These are phyloP conservation scores for Aphanoascus verrucosus DNA, from an alignment of 2,329 filamentous ascomycete genomes.

Conservation along the genomic window DNA sequence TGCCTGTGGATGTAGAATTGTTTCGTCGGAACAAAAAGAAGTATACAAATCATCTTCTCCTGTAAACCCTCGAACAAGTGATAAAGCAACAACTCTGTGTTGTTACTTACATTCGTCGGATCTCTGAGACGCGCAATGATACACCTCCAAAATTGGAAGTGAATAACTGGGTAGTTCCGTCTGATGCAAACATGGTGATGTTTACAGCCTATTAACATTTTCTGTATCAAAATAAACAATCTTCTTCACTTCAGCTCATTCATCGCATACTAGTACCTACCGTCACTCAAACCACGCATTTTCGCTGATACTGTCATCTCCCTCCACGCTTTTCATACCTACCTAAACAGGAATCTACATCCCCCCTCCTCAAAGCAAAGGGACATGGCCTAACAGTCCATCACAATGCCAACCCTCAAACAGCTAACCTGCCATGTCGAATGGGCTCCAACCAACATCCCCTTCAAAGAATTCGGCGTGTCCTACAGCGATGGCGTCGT, in stretches of 20 bases:
- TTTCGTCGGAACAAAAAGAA: no score
- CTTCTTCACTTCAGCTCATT: neutral
- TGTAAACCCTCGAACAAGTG: neutral
- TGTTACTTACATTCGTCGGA: neutral
- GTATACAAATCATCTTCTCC: no score
- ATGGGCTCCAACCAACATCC: constrained; percentile 33
- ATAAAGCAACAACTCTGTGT: neutral
- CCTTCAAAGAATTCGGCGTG: constrained; percentile 42
- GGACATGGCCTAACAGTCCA: neutral
- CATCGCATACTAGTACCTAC: neutral
- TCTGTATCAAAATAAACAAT: neutral
- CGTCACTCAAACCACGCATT: neutral
- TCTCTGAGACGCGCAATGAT: no score
- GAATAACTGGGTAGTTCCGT: neutral
- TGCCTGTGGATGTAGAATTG: no score
- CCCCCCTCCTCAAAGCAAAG: neutral
- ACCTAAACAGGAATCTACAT: neutral
- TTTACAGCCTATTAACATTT: neutral
- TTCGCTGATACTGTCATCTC: neutral
- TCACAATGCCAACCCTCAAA: constrained; percentile 44
- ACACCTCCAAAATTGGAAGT: neutral
- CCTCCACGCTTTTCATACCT: neutral
- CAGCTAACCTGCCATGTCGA: constrained; percentile 44
- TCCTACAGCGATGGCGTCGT: constrained; percentile 43
- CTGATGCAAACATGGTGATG: neutral